These are phyloP conservation scores for Mucor circinelloides DNA, from an alignment of 371 early-diverging fungal species.

Conservation along the genomic window DNA sequence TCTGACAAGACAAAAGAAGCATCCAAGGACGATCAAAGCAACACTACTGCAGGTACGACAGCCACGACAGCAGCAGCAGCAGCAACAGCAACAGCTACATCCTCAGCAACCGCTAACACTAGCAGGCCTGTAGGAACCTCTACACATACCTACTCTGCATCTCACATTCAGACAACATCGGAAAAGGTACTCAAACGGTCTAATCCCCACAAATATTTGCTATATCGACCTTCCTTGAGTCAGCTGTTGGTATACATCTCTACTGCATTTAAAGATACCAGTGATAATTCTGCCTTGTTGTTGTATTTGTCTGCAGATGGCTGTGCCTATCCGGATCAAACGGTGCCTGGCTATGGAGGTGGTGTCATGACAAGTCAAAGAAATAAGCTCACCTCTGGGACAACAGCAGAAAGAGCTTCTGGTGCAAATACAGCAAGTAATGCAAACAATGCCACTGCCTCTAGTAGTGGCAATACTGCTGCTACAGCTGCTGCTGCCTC, in stretches of 20 bases:
- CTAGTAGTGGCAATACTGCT: not conserved
- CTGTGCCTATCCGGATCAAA: conserved; percentile 46
- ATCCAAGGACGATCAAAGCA: not conserved
- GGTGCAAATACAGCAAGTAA: not conserved
- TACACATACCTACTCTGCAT: not conserved
- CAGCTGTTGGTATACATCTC: conserved; percentile 87
- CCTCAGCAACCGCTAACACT: not conserved
- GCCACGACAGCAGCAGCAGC: not conserved
- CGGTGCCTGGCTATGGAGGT: conserved; percentile 65
- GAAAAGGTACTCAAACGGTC: conserved; percentile 39
- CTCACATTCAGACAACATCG: not conserved
- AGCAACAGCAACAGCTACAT: not conserved
- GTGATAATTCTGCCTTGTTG: conserved; percentile 80
- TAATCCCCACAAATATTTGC: conserved; percentile 94
- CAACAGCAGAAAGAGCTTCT: conserved; percentile 10
- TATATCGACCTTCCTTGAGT: conserved; percentile 87
- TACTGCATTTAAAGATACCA: conserved; percentile 89
- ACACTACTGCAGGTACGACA: not conserved
- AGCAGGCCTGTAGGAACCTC: not conserved
- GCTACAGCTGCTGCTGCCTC: not conserved
- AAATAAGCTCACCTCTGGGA: conserved; percentile 24
- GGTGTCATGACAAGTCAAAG: conserved; percentile 65
- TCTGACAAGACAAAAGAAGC: conserved; percentile 10
- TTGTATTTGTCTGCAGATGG: conserved; percentile 93
- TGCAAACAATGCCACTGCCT: not conserved